phyloP scores from a whole-genome alignment of 2,329 filamentous ascomycete genomes.

The Neopestalotiopsis rosae region DNA sequence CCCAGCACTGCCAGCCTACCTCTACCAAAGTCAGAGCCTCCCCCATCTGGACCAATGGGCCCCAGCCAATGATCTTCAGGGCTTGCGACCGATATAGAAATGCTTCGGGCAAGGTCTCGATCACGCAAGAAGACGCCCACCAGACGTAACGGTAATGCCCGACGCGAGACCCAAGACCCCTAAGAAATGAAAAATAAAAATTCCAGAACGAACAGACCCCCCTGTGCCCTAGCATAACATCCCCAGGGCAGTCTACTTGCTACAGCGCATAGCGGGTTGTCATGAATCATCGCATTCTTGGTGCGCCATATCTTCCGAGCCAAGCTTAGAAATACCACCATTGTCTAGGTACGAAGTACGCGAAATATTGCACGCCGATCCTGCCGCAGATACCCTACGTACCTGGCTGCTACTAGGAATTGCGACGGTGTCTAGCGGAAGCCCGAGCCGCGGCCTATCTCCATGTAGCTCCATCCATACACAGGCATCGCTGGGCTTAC shows the following conservation, averaged over 20 bases:
- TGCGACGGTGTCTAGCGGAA: constrained; percentile 13
- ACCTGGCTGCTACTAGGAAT: background rate
- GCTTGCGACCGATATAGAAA: constrained; percentile 15
- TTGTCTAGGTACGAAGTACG: background rate
- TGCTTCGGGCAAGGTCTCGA: constrained; percentile 15
- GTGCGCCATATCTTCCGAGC: background rate
- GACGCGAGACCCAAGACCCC: background rate
- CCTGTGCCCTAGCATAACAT: background rate
- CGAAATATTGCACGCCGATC: background rate
- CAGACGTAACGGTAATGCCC: constrained; percentile 15
- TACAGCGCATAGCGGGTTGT: constrained; percentile 3
- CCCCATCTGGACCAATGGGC: background rate
- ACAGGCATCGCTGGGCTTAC: background rate
- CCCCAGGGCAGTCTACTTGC: background rate
- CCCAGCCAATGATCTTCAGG: constrained; percentile 6
- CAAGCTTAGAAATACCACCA: constrained; percentile 14
- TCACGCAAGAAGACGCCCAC: constrained; percentile 20
- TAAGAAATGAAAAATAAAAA: background rate
- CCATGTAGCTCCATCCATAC: background rate
- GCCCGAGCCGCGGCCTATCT: constrained; percentile 17
- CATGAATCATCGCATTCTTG: constrained; percentile 20
- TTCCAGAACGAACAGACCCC: background rate
- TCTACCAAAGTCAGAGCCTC: background rate
- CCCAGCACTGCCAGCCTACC: background rate
- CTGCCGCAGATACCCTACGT: background rate